phyloP scores from a whole-genome alignment of 345 rosid species.

The Laguncularia racemosa region DNA sequence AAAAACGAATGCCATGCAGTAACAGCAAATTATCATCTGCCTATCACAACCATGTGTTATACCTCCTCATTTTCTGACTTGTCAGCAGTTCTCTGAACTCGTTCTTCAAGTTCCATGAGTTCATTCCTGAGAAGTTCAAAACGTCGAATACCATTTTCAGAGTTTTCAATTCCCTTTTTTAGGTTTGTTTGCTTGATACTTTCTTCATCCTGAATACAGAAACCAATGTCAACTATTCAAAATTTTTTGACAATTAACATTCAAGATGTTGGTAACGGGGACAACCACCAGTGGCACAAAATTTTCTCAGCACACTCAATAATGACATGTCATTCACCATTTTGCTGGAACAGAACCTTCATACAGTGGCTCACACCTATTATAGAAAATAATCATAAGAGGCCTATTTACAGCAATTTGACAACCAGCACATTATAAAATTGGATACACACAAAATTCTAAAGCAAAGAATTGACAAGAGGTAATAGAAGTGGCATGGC shows the following conservation, averaged over 20 bases:
- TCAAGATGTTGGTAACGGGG: constrained; percentile 1
- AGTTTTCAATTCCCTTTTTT: constrained; percentile 23
- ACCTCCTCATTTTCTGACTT: constrained; percentile 68
- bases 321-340: too few species aligned
- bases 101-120: constrained; percentile 86
- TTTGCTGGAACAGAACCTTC: too few species aligned
- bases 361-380: too few species aligned
- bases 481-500: too few species aligned
- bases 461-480: too few species aligned
- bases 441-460: too few species aligned
- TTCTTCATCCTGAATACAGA: constrained; percentile 49
- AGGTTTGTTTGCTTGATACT: constrained; percentile 21
- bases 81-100: constrained; percentile 70
- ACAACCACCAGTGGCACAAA: neutral
- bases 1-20: too few species aligned
- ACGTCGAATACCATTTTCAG: constrained; percentile 62
- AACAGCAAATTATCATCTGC: too few species aligned
- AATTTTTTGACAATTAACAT: neutral
- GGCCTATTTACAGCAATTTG: too few species aligned
- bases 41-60: neutral
- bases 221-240: constrained; percentile 7
- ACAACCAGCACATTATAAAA: too few species aligned
- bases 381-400: too few species aligned
- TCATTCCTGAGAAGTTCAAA: constrained; percentile 81
- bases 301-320: too few species aligned